phyloP scores from a whole-genome alignment of 228 moss, liverwort and hornwort genomes.

The Sphagnum magellanicum region DNA sequence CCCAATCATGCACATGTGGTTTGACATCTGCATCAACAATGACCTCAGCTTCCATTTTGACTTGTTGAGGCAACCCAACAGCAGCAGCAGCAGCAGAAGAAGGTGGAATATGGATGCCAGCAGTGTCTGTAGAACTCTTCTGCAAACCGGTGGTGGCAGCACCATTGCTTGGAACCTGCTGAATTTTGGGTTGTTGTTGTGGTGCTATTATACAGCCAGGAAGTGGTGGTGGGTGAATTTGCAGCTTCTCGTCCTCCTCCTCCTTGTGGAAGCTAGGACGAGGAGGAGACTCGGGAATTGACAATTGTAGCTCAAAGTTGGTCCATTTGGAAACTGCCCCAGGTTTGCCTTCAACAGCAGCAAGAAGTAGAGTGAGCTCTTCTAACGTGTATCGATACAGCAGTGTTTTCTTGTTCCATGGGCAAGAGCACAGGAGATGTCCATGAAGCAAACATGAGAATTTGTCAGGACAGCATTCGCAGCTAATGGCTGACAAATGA shows the following conservation, averaged over 20 bases:
- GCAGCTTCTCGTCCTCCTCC: slow-evolving; percentile 2
- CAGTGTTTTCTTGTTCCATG: slow-evolving; percentile 30
- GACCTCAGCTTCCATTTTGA: neutral
- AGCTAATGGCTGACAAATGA: slow-evolving; percentile 53
- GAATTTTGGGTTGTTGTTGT: slow-evolving; percentile 1
- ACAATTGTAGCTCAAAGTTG: neutral
- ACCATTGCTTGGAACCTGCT: neutral
- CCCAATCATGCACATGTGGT: slow-evolving; percentile 7
- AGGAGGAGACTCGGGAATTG: slow-evolving; percentile 2
- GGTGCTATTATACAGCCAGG: slow-evolving; percentile 10
- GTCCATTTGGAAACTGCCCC: slow-evolving; percentile 30
- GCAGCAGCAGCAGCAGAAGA: no score
- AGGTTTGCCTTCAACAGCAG: slow-evolving; percentile 36
- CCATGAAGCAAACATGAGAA: slow-evolving; percentile 48
- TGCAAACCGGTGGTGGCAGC: neutral
- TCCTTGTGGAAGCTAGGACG: slow-evolving; percentile 7
- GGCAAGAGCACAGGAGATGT: slow-evolving; percentile 33
- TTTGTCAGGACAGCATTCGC: slow-evolving; percentile 46
- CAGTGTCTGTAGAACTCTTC: no score
- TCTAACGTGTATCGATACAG: slow-evolving; percentile 34
- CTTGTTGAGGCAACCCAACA: no score
- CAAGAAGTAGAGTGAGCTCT: slow-evolving; percentile 36
- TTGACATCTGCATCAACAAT: neutral
- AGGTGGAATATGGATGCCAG: no score
- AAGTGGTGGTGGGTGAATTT: slow-evolving; percentile 8